These are phyloP conservation scores for Spathaspora arborariae DNA, from an alignment of 805 yeast genomes.

Conservation along the genomic window DNA sequence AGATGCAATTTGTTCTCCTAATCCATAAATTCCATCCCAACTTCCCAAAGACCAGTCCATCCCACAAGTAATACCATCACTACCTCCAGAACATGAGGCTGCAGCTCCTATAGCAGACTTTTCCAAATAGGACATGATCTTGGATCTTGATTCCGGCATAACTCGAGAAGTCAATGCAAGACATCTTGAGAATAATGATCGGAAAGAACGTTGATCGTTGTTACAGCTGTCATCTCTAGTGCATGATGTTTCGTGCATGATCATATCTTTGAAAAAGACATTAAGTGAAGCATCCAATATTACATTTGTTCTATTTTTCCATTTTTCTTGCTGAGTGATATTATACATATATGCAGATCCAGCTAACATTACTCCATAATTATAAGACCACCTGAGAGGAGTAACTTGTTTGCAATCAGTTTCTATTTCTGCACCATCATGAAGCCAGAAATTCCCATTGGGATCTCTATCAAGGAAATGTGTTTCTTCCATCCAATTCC, in stretches of 20 bases:
- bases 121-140: conserved; percentile 38
- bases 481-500: conserved; percentile 71
- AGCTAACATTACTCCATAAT: conserved; percentile 61
- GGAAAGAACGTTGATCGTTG: conserved; percentile 76
- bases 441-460: conserved; percentile 34
- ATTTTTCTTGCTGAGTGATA: conserved; percentile 45
- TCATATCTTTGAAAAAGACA: conserved; percentile 40
- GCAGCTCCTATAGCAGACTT: conserved; percentile 72
- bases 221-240: conserved; percentile 56
- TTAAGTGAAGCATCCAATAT: conserved; percentile 32
- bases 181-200: conserved; percentile 61
- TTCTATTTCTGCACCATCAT: conserved; percentile 56
- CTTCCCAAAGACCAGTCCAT: conserved; percentile 56
- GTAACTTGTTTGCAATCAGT: conserved; percentile 46
- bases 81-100: conserved; percentile 75
- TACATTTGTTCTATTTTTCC: conserved; percentile 38
- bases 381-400: conserved; percentile 60
- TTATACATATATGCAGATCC: conserved; percentile 72
- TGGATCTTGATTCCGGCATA: conserved; percentile 45
- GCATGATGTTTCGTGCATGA: conserved; percentile 65
- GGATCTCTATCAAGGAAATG: conserved; percentile 18
- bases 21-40: conserved; percentile 69
- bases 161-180: conserved; percentile 55
- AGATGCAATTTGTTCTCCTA: conserved; percentile 84
- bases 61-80: conserved; percentile 86